A percentile compares a stretch with the other conserved stretches of the same genome.
Conservation (phyloP, 805 yeast species). For the Saccharomycopsis capsularis region DNA sequence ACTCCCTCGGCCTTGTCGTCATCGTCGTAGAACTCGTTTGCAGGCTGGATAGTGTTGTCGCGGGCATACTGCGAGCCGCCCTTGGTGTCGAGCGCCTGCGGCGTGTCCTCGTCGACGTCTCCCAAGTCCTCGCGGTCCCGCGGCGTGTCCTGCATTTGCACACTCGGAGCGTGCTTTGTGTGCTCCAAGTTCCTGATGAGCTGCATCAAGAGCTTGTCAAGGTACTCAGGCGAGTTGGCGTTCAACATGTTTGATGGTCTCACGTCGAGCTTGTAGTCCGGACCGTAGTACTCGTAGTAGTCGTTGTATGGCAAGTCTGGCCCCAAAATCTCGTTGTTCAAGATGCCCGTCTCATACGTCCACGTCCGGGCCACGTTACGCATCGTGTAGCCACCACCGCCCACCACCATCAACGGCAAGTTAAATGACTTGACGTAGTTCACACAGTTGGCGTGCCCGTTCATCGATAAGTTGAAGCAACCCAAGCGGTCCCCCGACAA, state of each 20-base stretch:
- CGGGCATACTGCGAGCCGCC: conserved; percentile 87
- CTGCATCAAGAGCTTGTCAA: conserved; percentile 74
- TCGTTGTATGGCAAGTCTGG: conserved; percentile 87
- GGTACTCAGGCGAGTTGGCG: conserved; percentile 88
- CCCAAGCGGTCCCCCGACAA: conserved; percentile 93
- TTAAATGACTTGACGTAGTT: conserved; percentile 79
- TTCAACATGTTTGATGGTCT: conserved; percentile 95
- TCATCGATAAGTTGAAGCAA: conserved; percentile 87
- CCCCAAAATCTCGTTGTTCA: conserved; percentile 72
- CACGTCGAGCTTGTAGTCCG: conserved; percentile 91
- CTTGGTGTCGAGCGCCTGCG: conserved; percentile 73
- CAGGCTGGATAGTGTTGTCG: conserved; percentile 64
- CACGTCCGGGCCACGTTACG: conserved; percentile 93
- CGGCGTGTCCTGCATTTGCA: conserved; percentile 86
- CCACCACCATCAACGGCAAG: conserved; percentile 86
- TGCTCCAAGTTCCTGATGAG: conserved; percentile 74
- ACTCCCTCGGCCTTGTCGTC: conserved; percentile 42
- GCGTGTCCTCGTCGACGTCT: conserved; percentile 79
- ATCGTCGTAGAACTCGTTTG: conserved; percentile 70
- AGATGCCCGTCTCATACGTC: conserved; percentile 87
- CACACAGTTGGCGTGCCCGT: conserved; percentile 95
- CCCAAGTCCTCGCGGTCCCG: conserved; percentile 80
- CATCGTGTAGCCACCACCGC: conserved; percentile 99
- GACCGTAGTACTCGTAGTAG: conserved; percentile 95
- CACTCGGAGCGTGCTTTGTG: conserved; percentile 96